Base-by-base conservation (phyloP, 805 yeast species). In the Scheffersomyces stipitis region DNA sequence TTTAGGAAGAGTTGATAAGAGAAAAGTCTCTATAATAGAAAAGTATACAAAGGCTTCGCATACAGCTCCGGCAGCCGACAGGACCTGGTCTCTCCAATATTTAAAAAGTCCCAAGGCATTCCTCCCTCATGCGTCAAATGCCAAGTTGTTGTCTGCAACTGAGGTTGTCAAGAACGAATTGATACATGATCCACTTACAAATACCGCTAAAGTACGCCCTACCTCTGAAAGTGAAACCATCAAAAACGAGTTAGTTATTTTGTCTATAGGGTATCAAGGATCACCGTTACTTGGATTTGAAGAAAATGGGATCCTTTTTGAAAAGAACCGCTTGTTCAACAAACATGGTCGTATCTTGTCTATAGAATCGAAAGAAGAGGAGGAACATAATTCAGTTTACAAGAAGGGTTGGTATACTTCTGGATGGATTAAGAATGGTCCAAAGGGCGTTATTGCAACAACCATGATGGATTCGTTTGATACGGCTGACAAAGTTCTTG, bases 351-450 rank as follows among this genome's bases (percentile, higher is more conserved):
- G 73, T 27, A 40, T 66, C 5, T 39, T 54, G 22, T 33, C 53
- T 5, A 30, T 34, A 2, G 28, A 41, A 5, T 34, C 58, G 3
- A 30, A 38, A 9, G 34, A 36, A 5, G 38, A 51, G 5, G 43
- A 41, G 36, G 26, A 49, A 56, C 28, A 31, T 2, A 44, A 46
- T 16, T 37, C 47, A 6, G 18, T 64, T 54, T 54, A 50, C 30
- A 47, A 56, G 30, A 53, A 52, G 2, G 83, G 87, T 0, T 63
- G 87, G 40, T 91, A 89, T 49, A 81, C 86, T 2, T 69, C 89
- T 6, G 99, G 99, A 0, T 93, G 99, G 99, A 81, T 89, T 31
- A 79, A 84, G 38, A 80, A 76, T 34, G 95, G 96, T 1, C 85
- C 96, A 5, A 75, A 75, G 18, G 99, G 99, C 1, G 95, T 88